Evolutionary conservation across 768 basidiomycete genomes (phyloP).

Genomic region (Arthromyces matolae): DNA sequence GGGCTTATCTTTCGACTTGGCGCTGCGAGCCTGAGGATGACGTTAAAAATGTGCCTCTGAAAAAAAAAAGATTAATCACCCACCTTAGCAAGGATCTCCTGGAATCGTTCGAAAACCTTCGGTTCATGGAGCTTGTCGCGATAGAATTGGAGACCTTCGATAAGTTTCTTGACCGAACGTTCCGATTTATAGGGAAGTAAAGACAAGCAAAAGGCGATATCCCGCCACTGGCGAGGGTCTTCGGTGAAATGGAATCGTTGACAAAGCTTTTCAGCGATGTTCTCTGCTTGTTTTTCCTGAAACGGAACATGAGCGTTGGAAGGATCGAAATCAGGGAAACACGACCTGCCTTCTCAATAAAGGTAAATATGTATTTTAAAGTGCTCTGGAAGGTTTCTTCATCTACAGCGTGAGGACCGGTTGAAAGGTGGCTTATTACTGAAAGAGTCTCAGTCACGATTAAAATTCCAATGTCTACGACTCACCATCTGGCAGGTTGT

Average conservation of each 20-base stretch:
- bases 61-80: constrained; percentile 11
- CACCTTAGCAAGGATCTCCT: constrained; percentile 89
- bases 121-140: constrained; percentile 94
- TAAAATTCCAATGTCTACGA: not conserved
- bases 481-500: constrained; percentile 93
- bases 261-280: constrained; percentile 95
- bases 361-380: constrained; percentile 92
- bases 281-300: constrained; percentile 98
- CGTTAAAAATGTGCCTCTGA: not conserved
- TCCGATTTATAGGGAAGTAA: constrained; percentile 97
- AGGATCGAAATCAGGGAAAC: not conserved
- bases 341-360: constrained; percentile 84
- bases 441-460: constrained; percentile 8
- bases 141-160: constrained; percentile 89
- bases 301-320: too few species aligned
- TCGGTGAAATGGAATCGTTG: constrained; percentile 88
- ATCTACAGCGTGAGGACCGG: constrained; percentile 87
- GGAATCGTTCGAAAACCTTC: constrained; percentile 74
- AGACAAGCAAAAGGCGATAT: constrained; percentile 94
- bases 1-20: constrained; percentile 90
- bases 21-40: constrained; percentile 63
- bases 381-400: constrained; percentile 91
- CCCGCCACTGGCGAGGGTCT: constrained; percentile 93
- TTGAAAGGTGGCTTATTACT: constrained; percentile 95
- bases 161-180: constrained; percentile 91